A percentile compares a stretch with the other conserved stretches of the same genome.
phyloP scores from a whole-genome alignment of 345 rosid genomes.

The Nephelium lappaceum region DNA sequence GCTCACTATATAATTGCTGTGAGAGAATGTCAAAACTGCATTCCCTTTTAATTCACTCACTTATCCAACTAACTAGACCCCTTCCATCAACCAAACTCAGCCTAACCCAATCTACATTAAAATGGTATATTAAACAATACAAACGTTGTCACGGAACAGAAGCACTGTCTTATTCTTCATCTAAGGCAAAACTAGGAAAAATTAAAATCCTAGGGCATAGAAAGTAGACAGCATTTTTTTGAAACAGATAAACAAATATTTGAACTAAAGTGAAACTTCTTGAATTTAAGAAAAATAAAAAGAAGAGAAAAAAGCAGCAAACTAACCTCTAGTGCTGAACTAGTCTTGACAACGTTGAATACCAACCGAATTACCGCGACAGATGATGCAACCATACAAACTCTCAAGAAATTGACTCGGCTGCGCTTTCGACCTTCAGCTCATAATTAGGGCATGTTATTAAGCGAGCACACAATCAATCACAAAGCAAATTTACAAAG shows the following conservation, averaged over 20 bases:
- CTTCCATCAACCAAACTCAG: background rate
- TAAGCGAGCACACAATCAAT: background rate
- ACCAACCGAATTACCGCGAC: constrained; percentile 17
- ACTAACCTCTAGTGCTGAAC: constrained; percentile 31
- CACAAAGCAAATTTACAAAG: too few species aligned
- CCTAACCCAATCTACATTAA: background rate
- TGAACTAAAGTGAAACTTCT: too few species aligned
- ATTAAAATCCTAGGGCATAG: background rate
- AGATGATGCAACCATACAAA: constrained; percentile 20
- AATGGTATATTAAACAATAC: background rate
- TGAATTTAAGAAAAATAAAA: too few species aligned
- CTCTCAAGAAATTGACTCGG: constrained; percentile 27
- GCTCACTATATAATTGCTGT: background rate
- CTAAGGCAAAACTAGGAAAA: background rate
- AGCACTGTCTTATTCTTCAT: background rate
- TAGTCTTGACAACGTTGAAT: constrained; percentile 17
- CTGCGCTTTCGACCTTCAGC: constrained; percentile 32
- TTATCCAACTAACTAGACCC: background rate
- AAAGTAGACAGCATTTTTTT: too few species aligned
- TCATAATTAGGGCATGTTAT: background rate
- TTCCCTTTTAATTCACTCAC: too few species aligned
- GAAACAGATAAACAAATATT: too few species aligned
- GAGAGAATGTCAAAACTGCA: background rate
- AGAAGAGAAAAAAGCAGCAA: background rate
- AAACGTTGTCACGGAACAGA: background rate